Conservation (phyloP, 768 basidiomycete genomes). For the Lactifluus volemus region DNA sequence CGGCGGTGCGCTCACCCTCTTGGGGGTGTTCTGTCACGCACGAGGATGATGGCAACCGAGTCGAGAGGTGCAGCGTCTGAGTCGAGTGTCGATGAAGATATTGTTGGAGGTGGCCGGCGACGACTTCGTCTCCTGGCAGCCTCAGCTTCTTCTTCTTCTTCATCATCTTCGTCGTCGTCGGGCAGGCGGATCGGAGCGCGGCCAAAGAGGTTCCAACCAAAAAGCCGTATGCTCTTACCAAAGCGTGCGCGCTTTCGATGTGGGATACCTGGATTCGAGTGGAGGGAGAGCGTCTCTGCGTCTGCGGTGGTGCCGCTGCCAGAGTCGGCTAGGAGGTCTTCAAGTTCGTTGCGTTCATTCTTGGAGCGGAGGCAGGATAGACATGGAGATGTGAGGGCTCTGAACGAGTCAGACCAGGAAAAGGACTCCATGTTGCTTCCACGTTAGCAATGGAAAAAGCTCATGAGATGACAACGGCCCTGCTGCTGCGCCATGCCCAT, state of each 20-base stretch:
- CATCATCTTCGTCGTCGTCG: conserved; percentile 41
- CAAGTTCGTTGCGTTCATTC: conserved; percentile 32
- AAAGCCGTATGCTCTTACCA: conserved; percentile 42
- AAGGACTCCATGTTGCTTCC: conserved; percentile 33
- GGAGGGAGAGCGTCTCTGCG: conserved; percentile 54
- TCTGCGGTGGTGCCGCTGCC: conserved; percentile 39
- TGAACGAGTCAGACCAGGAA: conserved; percentile 56
- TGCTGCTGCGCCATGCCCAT: background rate
- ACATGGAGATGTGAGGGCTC: conserved; percentile 51
- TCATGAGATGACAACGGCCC: too few species aligned
- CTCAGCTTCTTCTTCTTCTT: background rate
- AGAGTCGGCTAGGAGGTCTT: conserved; percentile 41
- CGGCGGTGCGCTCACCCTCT: conserved; percentile 35
- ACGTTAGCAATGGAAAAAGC: background rate
- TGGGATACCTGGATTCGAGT: conserved; percentile 46
- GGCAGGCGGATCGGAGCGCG: conserved; percentile 50
- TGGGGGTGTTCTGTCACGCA: too few species aligned
- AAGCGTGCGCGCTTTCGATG: conserved; percentile 21
- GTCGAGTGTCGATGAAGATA: conserved; percentile 45
- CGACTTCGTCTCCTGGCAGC: background rate
- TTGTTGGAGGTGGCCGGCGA: conserved; percentile 17
- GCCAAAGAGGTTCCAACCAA: conserved; percentile 65
- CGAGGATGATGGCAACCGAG: conserved; percentile 44
- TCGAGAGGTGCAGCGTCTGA: conserved; percentile 64
- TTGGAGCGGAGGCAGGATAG: conserved; percentile 42